Evolutionary conservation across 208 protist species (phyloP).

Genomic region (Leishmania guyanensis): DNA sequence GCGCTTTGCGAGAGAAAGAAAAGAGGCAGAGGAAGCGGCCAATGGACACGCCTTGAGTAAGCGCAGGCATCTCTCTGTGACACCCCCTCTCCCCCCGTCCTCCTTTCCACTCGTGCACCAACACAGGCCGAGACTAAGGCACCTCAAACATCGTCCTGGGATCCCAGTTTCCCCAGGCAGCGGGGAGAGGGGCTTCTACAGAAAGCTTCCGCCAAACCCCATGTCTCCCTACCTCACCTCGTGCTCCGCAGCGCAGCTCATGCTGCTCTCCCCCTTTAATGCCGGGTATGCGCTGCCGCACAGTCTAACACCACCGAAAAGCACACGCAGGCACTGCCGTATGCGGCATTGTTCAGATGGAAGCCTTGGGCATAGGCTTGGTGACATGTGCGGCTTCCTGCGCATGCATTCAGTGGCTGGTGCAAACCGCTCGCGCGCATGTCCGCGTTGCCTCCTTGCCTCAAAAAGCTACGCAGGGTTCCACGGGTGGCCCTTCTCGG

Average conservation of each 20-base stretch:
- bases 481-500: slow-evolving; percentile 77
- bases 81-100: not conserved
- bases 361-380: not conserved
- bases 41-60: not conserved
- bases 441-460: not conserved
- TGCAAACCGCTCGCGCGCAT: not conserved
- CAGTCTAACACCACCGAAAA: not conserved
- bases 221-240: not conserved
- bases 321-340: not conserved
- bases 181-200: not conserved
- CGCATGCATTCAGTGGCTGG: not conserved
- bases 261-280: not conserved
- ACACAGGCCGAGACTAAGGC: not conserved
- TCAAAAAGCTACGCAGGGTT: slow-evolving; percentile 26
- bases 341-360: not conserved
- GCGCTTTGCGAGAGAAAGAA: not conserved
- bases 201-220: not conserved
- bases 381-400: not conserved
- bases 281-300: not conserved
- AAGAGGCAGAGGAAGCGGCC: not conserved
- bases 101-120: not conserved
- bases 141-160: no score
- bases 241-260: not conserved
- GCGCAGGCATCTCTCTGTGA: not conserved
- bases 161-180: not conserved